A percentile compares a stretch with the other conserved stretches of the same genome.
These are phyloP conservation scores for Teunomyces atbi DNA, from an alignment of 805 yeast species.

Conservation along the genomic window DNA sequence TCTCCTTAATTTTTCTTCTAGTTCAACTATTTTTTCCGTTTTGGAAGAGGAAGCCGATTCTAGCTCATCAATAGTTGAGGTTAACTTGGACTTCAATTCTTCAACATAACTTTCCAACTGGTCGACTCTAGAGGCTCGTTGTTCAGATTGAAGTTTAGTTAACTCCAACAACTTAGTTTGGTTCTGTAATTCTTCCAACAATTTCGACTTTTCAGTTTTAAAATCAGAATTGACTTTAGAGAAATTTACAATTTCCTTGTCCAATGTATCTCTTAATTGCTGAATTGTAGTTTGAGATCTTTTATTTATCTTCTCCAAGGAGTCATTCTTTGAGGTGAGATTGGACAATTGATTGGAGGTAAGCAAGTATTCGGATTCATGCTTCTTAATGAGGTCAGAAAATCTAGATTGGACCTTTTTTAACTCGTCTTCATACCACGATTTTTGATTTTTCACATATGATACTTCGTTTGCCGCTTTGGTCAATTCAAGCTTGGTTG, in stretches of 20 bases:
- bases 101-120: slow-evolving; percentile 52
- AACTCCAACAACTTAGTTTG: slow-evolving; percentile 62
- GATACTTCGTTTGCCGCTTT: slow-evolving; percentile 33
- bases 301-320: slow-evolving; percentile 34
- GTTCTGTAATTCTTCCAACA: slow-evolving; percentile 37
- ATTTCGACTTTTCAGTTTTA: slow-evolving; percentile 48
- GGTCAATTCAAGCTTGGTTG: slow-evolving; percentile 33
- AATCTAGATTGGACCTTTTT: slow-evolving; percentile 32
- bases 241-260: slow-evolving; percentile 19
- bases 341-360: slow-evolving; percentile 28
- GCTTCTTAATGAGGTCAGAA: slow-evolving; percentile 37
- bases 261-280: slow-evolving; percentile 43
- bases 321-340: slow-evolving; percentile 23
- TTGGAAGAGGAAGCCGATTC: slow-evolving; percentile 33
- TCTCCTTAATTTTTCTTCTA: slow-evolving; percentile 36
- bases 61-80: slow-evolving; percentile 31
- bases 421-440: slow-evolving; percentile 42
- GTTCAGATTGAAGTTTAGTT: slow-evolving; percentile 51
- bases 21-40: slow-evolving; percentile 36
- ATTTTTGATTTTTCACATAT: slow-evolving; percentile 33
- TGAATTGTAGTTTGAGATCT: slow-evolving; percentile 44
- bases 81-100: slow-evolving; percentile 38
- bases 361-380: slow-evolving; percentile 35
- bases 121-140: slow-evolving; percentile 49
- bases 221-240: slow-evolving; percentile 22